Evolutionary conservation across 306 rosid species (phyloP).

Genomic region (Luffa acutangula): DNA sequence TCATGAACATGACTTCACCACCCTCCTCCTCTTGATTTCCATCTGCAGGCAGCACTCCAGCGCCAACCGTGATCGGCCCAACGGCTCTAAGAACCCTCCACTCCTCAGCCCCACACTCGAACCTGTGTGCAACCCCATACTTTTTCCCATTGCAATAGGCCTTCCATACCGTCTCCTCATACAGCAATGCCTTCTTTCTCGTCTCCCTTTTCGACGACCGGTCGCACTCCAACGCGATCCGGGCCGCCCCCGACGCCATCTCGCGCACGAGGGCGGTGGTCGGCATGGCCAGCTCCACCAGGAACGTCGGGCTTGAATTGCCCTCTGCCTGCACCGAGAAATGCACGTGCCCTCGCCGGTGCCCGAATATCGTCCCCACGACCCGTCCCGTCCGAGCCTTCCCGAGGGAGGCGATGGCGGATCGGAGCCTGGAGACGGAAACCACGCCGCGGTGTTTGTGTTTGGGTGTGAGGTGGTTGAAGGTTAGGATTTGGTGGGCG

Average conservation of each 20-base stretch:
- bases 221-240: slow-evolving; percentile 76
- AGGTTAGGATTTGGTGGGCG: slow-evolving; percentile 34
- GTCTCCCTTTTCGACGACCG: slow-evolving; percentile 7
- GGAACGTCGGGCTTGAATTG: slow-evolving; percentile 35
- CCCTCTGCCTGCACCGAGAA: slow-evolving; percentile 62
- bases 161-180: slow-evolving; percentile 63
- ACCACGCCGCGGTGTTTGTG: background rate
- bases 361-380: slow-evolving; percentile 73
- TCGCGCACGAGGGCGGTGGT: slow-evolving; percentile 65
- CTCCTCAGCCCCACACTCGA: slow-evolving; percentile 57
- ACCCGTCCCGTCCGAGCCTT: slow-evolving; percentile 24
- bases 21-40: slow-evolving; percentile 11
- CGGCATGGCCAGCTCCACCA: slow-evolving; percentile 60
- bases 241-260: slow-evolving; percentile 81
- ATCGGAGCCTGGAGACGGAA: slow-evolving; percentile 45
- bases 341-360: slow-evolving; percentile 69
- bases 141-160: slow-evolving; percentile 76
- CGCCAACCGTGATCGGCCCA: slow-evolving; percentile 77
- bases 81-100: slow-evolving; percentile 75
- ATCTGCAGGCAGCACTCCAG: slow-evolving; percentile 52
- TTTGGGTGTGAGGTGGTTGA: background rate
- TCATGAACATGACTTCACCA: slow-evolving; percentile 82
- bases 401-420: slow-evolving; percentile 34
- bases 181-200: slow-evolving; percentile 9
- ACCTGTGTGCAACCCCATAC: slow-evolving; percentile 48